Conservation (phyloP, 148 eudicot species). For the Polygonum maritimum region DNA sequence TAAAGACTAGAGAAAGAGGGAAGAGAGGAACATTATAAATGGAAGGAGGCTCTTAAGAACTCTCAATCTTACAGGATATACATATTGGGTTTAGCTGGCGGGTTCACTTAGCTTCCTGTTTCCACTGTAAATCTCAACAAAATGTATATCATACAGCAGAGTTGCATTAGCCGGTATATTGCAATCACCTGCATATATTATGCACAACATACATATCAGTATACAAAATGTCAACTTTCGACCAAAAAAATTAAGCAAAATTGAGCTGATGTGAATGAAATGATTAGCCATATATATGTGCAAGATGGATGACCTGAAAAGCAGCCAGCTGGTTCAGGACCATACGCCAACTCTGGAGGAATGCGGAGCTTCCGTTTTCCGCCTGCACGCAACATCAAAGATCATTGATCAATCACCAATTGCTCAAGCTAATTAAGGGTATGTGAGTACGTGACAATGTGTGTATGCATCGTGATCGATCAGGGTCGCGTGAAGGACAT, state of each 20-base stretch:
- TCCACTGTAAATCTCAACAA: slow-evolving; percentile 57
- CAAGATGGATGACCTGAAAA: slow-evolving; percentile 48
- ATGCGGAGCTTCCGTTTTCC: slow-evolving; percentile 81
- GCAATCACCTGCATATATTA: slow-evolving; percentile 51
- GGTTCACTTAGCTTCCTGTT: slow-evolving; percentile 46
- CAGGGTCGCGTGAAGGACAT: slow-evolving; percentile 1
- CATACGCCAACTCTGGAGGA: slow-evolving; percentile 84
- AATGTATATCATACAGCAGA: slow-evolving; percentile 59
- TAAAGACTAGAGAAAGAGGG: too few species aligned
- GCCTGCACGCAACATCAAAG: slow-evolving; percentile 24
- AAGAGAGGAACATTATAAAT: neutral
- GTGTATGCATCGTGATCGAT: neutral
- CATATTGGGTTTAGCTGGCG: neutral
- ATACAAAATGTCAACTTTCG: too few species aligned
- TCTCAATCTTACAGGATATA: neutral
- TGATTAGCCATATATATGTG: too few species aligned
- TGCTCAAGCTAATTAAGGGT: neutral
- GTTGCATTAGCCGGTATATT: slow-evolving; percentile 90
- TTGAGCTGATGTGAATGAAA: too few species aligned
- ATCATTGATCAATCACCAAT: neutral
- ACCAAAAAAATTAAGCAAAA: too few species aligned
- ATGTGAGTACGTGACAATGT: too few species aligned
- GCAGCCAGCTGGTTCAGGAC: slow-evolving; percentile 95
- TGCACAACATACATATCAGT: too few species aligned
- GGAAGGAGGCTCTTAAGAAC: too few species aligned